Evolutionary conservation across 345 rosid genomes (phyloP).

Genomic region (Salix dunnii): DNA sequence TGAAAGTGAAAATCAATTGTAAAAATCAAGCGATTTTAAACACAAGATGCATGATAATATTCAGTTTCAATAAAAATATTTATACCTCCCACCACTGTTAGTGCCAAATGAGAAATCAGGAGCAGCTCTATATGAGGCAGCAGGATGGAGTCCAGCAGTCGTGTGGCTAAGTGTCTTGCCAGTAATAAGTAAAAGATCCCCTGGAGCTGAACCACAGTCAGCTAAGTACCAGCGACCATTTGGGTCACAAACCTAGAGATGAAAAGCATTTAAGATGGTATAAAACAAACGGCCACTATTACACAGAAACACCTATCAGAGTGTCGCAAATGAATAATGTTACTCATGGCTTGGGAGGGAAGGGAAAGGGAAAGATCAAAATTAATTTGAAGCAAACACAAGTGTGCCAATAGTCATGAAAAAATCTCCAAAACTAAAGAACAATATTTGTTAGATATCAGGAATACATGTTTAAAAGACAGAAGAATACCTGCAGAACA

Average conservation of each 20-base stretch:
- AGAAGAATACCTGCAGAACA: slow-evolving; percentile 65
- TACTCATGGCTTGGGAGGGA: neutral
- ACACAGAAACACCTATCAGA: neutral
- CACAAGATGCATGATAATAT: slow-evolving; percentile 4
- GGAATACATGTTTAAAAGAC: neutral
- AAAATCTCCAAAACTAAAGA: slow-evolving; percentile 4
- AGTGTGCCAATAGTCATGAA: neutral
- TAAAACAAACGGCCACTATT: slow-evolving; percentile 6
- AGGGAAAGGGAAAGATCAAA: neutral
- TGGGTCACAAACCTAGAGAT: slow-evolving; percentile 84
- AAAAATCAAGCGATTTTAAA: slow-evolving; percentile 7
- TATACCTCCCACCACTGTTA: slow-evolving; percentile 72
- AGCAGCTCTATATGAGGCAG: slow-evolving; percentile 66
- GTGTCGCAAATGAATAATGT: slow-evolving; percentile 8
- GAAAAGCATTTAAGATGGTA: slow-evolving; percentile 14
- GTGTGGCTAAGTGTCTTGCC: slow-evolving; percentile 93
- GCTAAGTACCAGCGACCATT: slow-evolving; percentile 96
- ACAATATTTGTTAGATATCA: slow-evolving; percentile 10
- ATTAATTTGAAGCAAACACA: slow-evolving; percentile 6
- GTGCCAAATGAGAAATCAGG: slow-evolving; percentile 46
- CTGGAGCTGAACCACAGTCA: slow-evolving; percentile 67
- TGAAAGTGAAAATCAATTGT: slow-evolving; percentile 3
- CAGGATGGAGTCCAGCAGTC: slow-evolving; percentile 94
- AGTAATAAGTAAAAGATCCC: slow-evolving; percentile 77
- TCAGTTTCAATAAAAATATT: slow-evolving; percentile 8